Percentiles rank a stretch among this genome's conserved stretches.
Conservation (phyloP, 495 filamentous ascomycete genomes). For the Pseudoneurospora amorphoporcata region DNA sequence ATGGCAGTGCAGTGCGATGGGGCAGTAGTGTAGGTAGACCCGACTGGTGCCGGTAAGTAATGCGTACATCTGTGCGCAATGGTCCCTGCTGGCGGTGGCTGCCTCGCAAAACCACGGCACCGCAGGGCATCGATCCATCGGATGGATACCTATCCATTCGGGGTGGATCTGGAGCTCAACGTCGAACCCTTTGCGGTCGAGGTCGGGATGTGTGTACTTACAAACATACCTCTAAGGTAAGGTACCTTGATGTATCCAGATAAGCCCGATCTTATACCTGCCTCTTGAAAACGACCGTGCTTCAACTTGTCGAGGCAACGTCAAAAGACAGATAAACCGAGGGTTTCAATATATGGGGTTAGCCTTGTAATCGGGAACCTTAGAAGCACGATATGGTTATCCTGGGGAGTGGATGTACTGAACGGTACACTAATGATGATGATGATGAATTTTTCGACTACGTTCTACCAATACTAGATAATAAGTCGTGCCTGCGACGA, state of each 20-base stretch:
- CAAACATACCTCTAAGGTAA: too few relatives aligned
- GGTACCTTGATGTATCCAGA: neutral
- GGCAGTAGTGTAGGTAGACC: neutral
- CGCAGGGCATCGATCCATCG: neutral
- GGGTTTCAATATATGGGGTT: neutral
- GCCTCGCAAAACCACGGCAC: neutral
- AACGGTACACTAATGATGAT: too few relatives aligned
- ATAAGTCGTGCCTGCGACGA: too few relatives aligned
- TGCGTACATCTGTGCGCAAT: neutral
- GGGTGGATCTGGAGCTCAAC: neutral
- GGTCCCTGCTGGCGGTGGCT: neutral
- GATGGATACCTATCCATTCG: neutral
- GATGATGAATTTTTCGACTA: too few relatives aligned
- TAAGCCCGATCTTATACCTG: neutral
- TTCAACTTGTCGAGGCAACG: neutral
- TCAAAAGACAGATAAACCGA: neutral
- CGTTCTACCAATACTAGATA: too few relatives aligned
- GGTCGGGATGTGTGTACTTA: neutral
- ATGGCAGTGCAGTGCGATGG: neutral
- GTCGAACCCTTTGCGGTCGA: neutral
- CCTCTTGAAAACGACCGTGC: neutral
- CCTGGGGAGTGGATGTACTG: neutral
- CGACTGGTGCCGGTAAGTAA: neutral
- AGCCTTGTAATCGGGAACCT: neutral
- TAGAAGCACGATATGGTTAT: neutral